Evolutionary conservation across 441 rosid species (phyloP).

Genomic region (Viola pubescens): DNA sequence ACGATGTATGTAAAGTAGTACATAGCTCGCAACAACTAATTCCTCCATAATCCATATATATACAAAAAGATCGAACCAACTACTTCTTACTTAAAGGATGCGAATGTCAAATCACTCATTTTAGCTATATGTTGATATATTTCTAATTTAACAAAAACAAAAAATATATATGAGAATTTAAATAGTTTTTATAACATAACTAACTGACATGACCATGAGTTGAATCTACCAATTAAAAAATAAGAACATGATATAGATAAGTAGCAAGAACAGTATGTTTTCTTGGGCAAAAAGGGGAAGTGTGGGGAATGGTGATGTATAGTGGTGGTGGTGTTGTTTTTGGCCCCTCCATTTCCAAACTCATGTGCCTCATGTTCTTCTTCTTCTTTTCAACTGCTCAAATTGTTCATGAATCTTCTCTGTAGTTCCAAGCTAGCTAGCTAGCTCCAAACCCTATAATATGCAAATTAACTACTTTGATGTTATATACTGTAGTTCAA

Average conservation of each 20-base stretch:
- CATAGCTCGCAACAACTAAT: too few relatives aligned
- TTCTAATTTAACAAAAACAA: too few relatives aligned
- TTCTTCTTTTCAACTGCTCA: conserved; percentile 27
- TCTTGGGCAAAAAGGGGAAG: neutral
- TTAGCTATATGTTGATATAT: too few relatives aligned
- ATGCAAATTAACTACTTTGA: neutral
- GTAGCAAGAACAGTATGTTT: neutral
- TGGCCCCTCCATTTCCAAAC: conserved; percentile 20
- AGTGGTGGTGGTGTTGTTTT: conserved; percentile 11
- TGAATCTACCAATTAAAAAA: too few relatives aligned
- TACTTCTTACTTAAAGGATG: too few relatives aligned
- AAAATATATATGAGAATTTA: too few relatives aligned
- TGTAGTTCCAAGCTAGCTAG: conserved; percentile 20
- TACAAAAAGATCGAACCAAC: too few relatives aligned
- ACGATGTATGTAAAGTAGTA: too few relatives aligned
- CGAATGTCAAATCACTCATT: too few relatives aligned
- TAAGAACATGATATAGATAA: neutral
- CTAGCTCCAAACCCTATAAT: neutral
- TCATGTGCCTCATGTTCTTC: neutral
- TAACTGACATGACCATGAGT: too few relatives aligned
- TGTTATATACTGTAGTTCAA: conserved; percentile 2
- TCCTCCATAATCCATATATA: too few relatives aligned
- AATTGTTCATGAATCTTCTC: conserved; percentile 15
- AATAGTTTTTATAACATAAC: too few relatives aligned
- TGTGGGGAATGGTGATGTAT: conserved; percentile 8